phyloP scores from a whole-genome alignment of 2,329 filamentous ascomycete species.

The Thermoascus crustaceus region DNA sequence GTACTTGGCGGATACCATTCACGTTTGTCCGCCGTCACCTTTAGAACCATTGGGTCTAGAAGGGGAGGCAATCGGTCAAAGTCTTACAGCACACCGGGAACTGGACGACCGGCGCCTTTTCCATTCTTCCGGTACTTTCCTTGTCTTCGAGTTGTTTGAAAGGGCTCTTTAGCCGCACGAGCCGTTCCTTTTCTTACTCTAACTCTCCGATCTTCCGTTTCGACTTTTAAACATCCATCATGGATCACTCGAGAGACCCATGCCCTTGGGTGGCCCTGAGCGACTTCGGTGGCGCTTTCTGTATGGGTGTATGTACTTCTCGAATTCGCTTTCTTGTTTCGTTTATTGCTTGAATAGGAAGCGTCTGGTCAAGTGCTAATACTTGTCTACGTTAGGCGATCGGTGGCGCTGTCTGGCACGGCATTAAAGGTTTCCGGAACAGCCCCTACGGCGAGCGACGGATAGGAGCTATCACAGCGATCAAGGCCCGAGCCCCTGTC shows the following conservation, averaged over 20 bases:
- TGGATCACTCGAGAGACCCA: constrained; percentile 96
- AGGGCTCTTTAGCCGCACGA: too few species aligned
- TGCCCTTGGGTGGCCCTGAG: constrained; percentile 95
- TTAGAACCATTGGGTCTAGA: too few species aligned
- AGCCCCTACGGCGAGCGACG: constrained; percentile 86
- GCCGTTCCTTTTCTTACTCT: too few species aligned
- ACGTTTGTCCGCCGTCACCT: too few species aligned
- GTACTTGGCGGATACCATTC: too few species aligned
- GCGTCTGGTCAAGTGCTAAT: constrained; percentile 12
- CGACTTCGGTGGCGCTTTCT: constrained; percentile 95
- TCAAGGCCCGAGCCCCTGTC: constrained; percentile 94
- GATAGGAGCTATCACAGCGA: constrained; percentile 91
- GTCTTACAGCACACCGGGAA: too few species aligned
- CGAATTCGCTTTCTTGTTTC: constrained; percentile 2
- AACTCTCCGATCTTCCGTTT: too few species aligned
- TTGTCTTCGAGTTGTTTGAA: too few species aligned
- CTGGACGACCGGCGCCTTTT: too few species aligned
- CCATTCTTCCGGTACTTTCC: too few species aligned
- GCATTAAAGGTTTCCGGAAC: constrained; percentile 89
- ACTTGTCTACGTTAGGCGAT: constrained; percentile 49
- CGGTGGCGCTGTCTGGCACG: constrained; percentile 85
- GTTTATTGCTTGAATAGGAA: not conserved
- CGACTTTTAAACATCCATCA: constrained; percentile 31
- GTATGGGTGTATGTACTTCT: constrained; percentile 71
- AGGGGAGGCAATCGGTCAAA: too few species aligned